These are phyloP conservation scores for Plectosphaerella sp. DNA, from an alignment of 2,329 filamentous ascomycete genomes.

Conservation along the genomic window DNA sequence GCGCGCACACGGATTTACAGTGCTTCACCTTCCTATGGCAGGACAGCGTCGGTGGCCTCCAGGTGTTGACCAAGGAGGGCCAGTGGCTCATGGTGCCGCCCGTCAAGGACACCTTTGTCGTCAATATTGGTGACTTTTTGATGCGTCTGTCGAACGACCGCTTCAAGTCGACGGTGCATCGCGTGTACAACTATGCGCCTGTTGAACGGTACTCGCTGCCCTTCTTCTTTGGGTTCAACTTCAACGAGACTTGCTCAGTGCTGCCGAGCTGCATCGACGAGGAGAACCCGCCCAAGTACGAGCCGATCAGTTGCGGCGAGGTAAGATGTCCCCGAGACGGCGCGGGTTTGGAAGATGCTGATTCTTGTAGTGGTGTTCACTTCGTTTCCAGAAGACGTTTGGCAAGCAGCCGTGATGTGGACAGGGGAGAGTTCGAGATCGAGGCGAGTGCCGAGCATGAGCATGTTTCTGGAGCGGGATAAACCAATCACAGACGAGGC, in stretches of 20 bases:
- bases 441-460: not conserved
- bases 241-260: slow-evolving; percentile 44
- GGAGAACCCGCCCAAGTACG: slow-evolving; percentile 41
- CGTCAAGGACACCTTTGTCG: slow-evolving; percentile 16
- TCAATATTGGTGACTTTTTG: slow-evolving; percentile 20
- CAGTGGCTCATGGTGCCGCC: slow-evolving; percentile 26
- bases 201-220: slow-evolving; percentile 10
- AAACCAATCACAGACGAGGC: not conserved
- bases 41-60: slow-evolving; percentile 35
- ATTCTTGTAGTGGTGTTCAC: slow-evolving; percentile 19
- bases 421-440: not conserved
- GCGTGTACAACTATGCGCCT: slow-evolving; percentile 40
- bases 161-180: slow-evolving; percentile 37
- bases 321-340: slow-evolving; percentile 4
- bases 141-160: slow-evolving; percentile 18
- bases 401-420: not conserved
- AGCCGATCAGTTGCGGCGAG: slow-evolving; percentile 44
- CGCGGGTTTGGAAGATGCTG: slow-evolving; percentile 19
- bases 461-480: not conserved
- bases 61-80: slow-evolving; percentile 34
- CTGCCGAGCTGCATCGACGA: slow-evolving; percentile 41
- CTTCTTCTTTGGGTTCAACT: slow-evolving; percentile 40
- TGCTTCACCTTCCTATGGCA: slow-evolving; percentile 45
- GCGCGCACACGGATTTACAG: slow-evolving; percentile 43
- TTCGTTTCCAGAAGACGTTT: slow-evolving; percentile 20